Percentiles rank a stretch among this genome's conserved stretches.
Evolutionary conservation across 257 asterid species (phyloP).

Genomic region (Rhazya stricta): DNA sequence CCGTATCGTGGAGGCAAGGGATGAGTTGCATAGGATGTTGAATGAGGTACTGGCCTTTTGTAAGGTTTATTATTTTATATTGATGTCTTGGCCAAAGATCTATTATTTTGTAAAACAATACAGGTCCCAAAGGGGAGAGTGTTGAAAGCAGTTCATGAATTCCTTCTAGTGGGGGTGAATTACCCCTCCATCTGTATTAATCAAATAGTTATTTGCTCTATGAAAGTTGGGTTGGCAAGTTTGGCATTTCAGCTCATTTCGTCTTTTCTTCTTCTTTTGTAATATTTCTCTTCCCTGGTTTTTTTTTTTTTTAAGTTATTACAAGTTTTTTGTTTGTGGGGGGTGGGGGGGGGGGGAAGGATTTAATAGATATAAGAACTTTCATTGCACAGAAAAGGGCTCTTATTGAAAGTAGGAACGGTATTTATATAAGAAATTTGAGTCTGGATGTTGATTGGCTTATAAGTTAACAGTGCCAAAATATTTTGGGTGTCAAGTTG

Average conservation of each 20-base stretch:
- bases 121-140: neutral
- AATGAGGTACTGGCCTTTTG: slow-evolving; percentile 21
- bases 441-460: neutral
- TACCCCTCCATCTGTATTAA: no score
- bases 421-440: neutral
- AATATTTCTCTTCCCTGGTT: no score
- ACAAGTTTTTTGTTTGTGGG: no score
- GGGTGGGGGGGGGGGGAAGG: no score
- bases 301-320: no score
- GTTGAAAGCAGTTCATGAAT: neutral
- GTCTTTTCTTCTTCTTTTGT: no score
- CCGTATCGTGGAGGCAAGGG: slow-evolving; percentile 33
- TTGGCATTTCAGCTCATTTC: neutral
- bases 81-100: neutral
- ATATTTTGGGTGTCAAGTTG: neutral
- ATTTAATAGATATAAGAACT: no score
- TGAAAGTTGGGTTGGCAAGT: neutral
- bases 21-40: slow-evolving; percentile 35
- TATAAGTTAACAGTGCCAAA: neutral
- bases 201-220: neutral
- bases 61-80: no score
- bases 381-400: neutral
- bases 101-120: neutral
- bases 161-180: neutral
- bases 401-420: neutral